Base-by-base conservation (phyloP, 202 grass and related monocot genomes). In the Elaeis oleifera region DNA sequence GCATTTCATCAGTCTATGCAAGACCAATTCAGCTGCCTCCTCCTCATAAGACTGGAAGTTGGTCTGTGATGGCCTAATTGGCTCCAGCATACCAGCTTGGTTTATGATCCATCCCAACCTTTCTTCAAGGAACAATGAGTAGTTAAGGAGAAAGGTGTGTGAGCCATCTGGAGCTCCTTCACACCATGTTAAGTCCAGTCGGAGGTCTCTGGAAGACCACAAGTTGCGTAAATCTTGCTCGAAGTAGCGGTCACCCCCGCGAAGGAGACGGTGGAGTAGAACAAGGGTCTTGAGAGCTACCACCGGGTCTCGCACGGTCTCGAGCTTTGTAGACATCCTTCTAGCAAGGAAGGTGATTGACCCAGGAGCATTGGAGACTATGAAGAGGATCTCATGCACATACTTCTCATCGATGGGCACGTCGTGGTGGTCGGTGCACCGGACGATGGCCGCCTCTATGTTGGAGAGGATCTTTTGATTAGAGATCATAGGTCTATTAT, bases 201-300 rank as follows among this genome's bases (percentile, higher is more conserved):
- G 74, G 28, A 92, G 92, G 71, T 92, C 84, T 3, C 68, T 63
- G 26, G 84, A 83, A 17, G 67, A 51, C 91, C 87, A 88, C 31
- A 83, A 77, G 29, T 70, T 60, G 17, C 84, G 92, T 44, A 97
- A 65, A 66, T 92, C 88, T 71, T 97, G 81, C 76, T 97, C 92
- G 49, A 89, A 92, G 74, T 92, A 84, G 1, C 92, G 79, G 71
- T 97, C 88, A 15, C 92, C 92, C 2, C 81, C 82, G 15, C 88
- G 92, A 69, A 92, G 92, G 58, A 97, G 92, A 50, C 88, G 92
- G 62, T 92, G 92, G 67, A 92, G 67, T 56, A 97, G 78, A 25
- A 97, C 54, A 8, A 97, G 74, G 0, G 82, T 63, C 57, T 81
- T 81, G 51, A 97, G 63, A 14, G 88, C 83, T 60, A 65, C 72